Percentiles rank a stretch among this genome's conserved stretches.
Conservation (phyloP, 495 filamentous ascomycete genomes). For the Aspergillus leporis region DNA sequence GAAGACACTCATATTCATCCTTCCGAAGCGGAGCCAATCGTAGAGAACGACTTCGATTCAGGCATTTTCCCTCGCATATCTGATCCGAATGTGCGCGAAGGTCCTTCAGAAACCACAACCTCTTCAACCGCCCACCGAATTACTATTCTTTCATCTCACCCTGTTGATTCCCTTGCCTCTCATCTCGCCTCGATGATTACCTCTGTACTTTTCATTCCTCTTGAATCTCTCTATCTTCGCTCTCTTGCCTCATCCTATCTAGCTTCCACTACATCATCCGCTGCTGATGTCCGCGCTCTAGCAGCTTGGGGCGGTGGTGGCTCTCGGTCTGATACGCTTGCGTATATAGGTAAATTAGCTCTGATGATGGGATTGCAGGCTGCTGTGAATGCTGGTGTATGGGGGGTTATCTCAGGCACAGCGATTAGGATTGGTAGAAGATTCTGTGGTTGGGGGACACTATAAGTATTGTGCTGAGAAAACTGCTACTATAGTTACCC, state of each 20-base stretch:
- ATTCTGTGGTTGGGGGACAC: slow-evolving; percentile 48
- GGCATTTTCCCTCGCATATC: slow-evolving; percentile 21
- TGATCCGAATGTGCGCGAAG: slow-evolving; percentile 18
- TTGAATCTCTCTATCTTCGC: slow-evolving; percentile 50
- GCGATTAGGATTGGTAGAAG: slow-evolving; percentile 47
- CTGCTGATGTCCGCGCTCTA: slow-evolving; percentile 33
- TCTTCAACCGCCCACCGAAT: slow-evolving; percentile 38
- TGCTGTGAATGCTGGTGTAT: slow-evolving; percentile 44
- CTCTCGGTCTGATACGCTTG: slow-evolving; percentile 34
- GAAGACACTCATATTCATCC: slow-evolving; percentile 20
- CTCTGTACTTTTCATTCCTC: slow-evolving; percentile 43
- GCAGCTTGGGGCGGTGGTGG: slow-evolving; percentile 45
- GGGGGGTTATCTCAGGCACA: slow-evolving; percentile 43
- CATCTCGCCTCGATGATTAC: slow-evolving; percentile 46
- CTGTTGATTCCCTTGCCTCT: slow-evolving; percentile 45
- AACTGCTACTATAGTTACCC: background rate
- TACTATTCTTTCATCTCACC: slow-evolving; percentile 51
- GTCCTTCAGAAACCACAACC: slow-evolving; percentile 6
- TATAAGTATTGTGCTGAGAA: slow-evolving; percentile 23
- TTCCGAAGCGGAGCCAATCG: slow-evolving; percentile 10
- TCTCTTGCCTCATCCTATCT: slow-evolving; percentile 47
- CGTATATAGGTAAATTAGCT: slow-evolving; percentile 45
- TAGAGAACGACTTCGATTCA: slow-evolving; percentile 17
- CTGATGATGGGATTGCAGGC: slow-evolving; percentile 49
- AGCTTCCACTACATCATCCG: slow-evolving; percentile 25